Conservation (phyloP, 2,329 filamentous ascomycete species). For the Saccharata proteae region DNA sequence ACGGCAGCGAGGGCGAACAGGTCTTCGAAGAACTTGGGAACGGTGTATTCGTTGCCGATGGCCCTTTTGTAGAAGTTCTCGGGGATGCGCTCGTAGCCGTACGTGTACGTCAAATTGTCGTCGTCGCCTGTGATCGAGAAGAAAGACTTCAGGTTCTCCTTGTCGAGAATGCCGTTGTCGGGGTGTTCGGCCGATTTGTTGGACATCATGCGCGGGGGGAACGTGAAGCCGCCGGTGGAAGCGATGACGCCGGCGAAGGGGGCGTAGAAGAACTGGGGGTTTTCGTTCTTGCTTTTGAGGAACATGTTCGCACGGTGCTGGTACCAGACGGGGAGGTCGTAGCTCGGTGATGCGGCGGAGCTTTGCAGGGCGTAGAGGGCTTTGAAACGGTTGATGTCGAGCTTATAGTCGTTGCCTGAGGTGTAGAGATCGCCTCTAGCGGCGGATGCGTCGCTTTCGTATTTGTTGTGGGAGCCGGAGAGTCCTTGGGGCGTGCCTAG, state of each 20-base stretch:
- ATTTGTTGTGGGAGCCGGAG: constrained; percentile 7
- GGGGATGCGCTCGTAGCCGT: constrained; percentile 5
- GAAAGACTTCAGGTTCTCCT: constrained; percentile 6
- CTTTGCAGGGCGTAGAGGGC: constrained; percentile 3
- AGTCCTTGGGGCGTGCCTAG: constrained; percentile 12
- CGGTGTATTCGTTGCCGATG: constrained; percentile 3
- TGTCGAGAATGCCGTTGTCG: constrained; percentile 15
- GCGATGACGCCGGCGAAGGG: constrained; percentile 10
- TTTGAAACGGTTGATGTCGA: constrained; percentile 1
- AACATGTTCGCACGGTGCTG: constrained; percentile 2
- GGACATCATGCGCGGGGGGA: constrained; percentile 18
- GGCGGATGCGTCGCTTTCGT: constrained; percentile 2
- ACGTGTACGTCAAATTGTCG: constrained; percentile 1
- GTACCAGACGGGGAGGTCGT: background rate
- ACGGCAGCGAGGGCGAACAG: too few species aligned
- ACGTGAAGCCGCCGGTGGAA: constrained; percentile 16
- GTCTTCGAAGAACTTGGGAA: too few species aligned
- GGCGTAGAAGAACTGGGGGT: constrained; percentile 5
- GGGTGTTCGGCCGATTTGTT: constrained; percentile 19
- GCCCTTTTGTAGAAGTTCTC: constrained; percentile 6
- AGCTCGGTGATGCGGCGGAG: background rate
- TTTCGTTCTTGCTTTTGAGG: constrained; percentile 1
- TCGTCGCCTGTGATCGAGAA: constrained; percentile 2
- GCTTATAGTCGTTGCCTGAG: constrained; percentile 4
- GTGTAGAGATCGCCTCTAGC: constrained; percentile 1